Evolutionary conservation across 805 yeast species (phyloP).

Genomic region (Candida cerambycidarum): DNA sequence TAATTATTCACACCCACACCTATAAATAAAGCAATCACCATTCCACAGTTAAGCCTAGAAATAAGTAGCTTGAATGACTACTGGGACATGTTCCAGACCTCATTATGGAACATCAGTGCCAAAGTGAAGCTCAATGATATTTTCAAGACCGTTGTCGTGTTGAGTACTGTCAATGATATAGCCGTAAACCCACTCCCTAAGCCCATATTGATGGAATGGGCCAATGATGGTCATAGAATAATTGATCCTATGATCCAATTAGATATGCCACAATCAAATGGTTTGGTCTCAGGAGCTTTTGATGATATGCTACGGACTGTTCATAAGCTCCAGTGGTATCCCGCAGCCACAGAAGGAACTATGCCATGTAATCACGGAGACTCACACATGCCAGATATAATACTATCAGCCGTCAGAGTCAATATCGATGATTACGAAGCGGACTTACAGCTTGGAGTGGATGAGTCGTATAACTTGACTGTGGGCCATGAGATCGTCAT

Average conservation of each 20-base stretch:
- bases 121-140: too few species aligned
- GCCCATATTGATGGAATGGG: constrained; percentile 11
- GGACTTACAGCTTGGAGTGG: constrained; percentile 32
- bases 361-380: not conserved
- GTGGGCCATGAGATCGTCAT: constrained; percentile 21
- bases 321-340: constrained; percentile 30
- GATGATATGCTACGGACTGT: constrained; percentile 14
- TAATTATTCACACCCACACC: too few species aligned
- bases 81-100: too few species aligned
- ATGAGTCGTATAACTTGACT: constrained; percentile 33
- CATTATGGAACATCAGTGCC: too few species aligned
- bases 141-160: too few species aligned
- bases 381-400: not conserved
- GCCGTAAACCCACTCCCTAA: constrained; percentile 21
- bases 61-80: too few species aligned
- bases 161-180: not conserved
- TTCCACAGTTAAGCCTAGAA: too few species aligned
- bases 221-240: constrained; percentile 8
- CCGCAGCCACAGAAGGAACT: constrained; percentile 30
- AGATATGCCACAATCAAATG: not conserved
- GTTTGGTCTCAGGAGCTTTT: constrained; percentile 7
- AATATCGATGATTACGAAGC: constrained; percentile 9
- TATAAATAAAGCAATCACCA: too few species aligned
- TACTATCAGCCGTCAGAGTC: not conserved
- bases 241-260: constrained; percentile 2